Percentiles rank a stretch among this genome's conserved stretches.
phyloP scores from a whole-genome alignment of 192 early-diverging fungal genomes.

The Rhizophagus sp. region DNA sequence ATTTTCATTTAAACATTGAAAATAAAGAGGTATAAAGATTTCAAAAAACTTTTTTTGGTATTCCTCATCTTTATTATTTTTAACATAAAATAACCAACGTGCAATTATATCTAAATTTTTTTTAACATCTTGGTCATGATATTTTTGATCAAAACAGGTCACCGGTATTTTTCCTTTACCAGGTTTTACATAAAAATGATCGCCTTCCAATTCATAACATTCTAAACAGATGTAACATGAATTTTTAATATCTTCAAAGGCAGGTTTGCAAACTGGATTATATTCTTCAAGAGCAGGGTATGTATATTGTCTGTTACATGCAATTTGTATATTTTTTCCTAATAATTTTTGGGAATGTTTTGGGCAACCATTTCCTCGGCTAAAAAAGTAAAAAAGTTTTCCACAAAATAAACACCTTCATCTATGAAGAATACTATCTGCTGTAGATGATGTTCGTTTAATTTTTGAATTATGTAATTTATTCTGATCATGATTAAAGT shows the following conservation, averaged over 20 bases:
- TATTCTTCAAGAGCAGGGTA: background rate
- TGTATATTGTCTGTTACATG: background rate
- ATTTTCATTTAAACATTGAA: background rate
- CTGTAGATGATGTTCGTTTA: background rate
- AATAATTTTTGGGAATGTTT: background rate
- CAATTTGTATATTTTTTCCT: background rate
- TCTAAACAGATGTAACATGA: background rate
- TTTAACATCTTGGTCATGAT: background rate
- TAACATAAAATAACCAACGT: background rate
- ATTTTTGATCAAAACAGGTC: background rate
- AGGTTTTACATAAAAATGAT: conserved; percentile 1
- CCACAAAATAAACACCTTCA: background rate
- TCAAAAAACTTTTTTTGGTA: background rate
- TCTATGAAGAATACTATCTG: background rate
- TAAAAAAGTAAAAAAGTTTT: conserved; percentile 1
- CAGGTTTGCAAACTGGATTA: background rate
- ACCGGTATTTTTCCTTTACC: background rate
- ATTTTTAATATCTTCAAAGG: background rate
- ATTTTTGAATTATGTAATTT: background rate
- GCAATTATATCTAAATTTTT: background rate
- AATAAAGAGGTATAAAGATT: background rate
- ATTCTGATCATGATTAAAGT: background rate
- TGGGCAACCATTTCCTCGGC: background rate
- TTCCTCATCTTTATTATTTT: background rate
- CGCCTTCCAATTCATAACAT: background rate